A percentile compares a stretch with the other conserved stretches of the same genome.
Conservation (phyloP, 306 rosid genomes). For the Corylus americana region DNA sequence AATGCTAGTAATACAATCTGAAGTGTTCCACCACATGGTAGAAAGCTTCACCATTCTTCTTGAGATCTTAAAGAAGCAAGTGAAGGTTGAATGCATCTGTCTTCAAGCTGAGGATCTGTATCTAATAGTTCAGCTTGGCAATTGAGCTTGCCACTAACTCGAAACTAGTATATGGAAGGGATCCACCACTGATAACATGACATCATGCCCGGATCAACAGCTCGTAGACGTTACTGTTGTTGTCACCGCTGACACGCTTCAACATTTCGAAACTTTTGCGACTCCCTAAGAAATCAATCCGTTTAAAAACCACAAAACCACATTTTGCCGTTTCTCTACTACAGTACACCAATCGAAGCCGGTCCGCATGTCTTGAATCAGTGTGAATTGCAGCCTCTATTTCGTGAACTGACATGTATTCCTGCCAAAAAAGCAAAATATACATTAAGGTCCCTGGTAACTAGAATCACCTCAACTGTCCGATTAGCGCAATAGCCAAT, state of each 20-base stretch:
- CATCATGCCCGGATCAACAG: constrained; percentile 77
- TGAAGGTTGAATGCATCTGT: neutral
- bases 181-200: neutral
- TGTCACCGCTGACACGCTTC: constrained; percentile 83
- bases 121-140: neutral
- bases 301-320: constrained; percentile 57
- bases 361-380: constrained; percentile 89
- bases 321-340: constrained; percentile 61
- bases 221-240: constrained; percentile 91
- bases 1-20: neutral
- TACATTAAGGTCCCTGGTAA: neutral
- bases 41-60: neutral
- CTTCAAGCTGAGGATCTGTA: constrained; percentile 16
- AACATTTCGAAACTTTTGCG: constrained; percentile 87
- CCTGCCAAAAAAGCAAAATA: constrained; percentile 44
- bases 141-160: neutral
- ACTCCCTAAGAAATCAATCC: constrained; percentile 84
- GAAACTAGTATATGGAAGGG: neutral
- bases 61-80: neutral
- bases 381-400: constrained; percentile 84
- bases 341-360: constrained; percentile 72
- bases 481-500: constrained; percentile 10
- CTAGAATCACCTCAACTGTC: constrained; percentile 6
- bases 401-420: constrained; percentile 76
- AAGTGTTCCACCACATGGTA: neutral